Conservation (phyloP, 495 filamentous ascomycete genomes). For the Penicillium canariense region DNA sequence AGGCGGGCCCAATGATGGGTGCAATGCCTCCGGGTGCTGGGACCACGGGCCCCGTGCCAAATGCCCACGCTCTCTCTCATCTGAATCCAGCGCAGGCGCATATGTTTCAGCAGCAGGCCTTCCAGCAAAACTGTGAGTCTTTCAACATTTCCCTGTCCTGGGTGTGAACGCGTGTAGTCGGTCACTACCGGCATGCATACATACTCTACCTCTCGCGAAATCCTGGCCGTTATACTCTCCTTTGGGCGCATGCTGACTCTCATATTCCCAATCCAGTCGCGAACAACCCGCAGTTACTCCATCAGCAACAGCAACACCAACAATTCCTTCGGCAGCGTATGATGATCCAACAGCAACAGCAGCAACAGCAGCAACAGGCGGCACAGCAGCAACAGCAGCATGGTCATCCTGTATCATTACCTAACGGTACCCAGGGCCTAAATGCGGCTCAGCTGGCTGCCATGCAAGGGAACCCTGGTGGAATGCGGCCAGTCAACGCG, state of each 20-base stretch:
- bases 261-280: conserved; percentile 33
- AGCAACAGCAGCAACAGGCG: conserved; percentile 35
- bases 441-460: conserved; percentile 55
- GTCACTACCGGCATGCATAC: too few relatives aligned
- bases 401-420: conserved; percentile 52
- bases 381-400: conserved; percentile 54
- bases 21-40: conserved; percentile 72
- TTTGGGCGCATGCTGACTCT: conserved; percentile 15
- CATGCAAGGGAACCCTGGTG: conserved; percentile 49
- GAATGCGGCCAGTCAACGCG: conserved; percentile 43
- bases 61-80: conserved; percentile 77
- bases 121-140: conserved; percentile 42
- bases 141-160: not conserved
- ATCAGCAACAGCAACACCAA: conserved; percentile 43
- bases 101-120: conserved; percentile 60
- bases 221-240: not conserved
- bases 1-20: conserved; percentile 74
- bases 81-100: conserved; percentile 67
- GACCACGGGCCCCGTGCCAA: conserved; percentile 56
- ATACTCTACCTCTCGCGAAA: too few relatives aligned
- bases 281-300: conserved; percentile 53
- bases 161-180: not conserved
- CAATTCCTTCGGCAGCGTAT: conserved; percentile 33
- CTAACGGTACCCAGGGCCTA: conserved; percentile 59
- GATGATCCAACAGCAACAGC: conserved; percentile 43